Percentiles rank a stretch among this genome's conserved stretches.
Conservation (phyloP, 495 filamentous ascomycete genomes). For the Gamarada debralockiae region DNA sequence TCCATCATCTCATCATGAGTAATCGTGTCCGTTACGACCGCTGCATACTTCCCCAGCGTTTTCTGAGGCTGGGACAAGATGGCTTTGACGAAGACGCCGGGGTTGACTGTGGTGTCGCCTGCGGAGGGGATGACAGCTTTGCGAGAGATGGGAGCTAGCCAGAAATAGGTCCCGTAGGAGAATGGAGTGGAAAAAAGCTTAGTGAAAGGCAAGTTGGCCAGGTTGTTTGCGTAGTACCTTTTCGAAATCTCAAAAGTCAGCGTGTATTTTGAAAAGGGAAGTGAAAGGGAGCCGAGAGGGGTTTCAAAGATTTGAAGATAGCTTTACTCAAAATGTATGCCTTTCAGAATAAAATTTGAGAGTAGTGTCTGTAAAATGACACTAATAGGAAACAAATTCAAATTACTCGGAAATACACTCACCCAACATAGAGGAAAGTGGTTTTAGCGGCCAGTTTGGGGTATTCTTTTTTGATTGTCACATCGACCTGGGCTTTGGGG, state of each 20-base stretch:
- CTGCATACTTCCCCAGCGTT: not conserved
- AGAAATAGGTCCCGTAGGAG: not conserved
- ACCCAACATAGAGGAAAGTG: constrained; percentile 35
- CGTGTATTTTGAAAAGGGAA: too few relatives aligned
- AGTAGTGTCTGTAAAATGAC: too few relatives aligned
- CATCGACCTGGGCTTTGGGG: constrained; percentile 28
- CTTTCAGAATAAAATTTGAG: too few relatives aligned
- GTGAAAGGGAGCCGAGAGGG: too few relatives aligned
- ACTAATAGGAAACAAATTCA: too few relatives aligned
- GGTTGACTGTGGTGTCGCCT: not conserved
- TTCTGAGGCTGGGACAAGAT: not conserved
- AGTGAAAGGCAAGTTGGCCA: not conserved
- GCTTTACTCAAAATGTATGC: too few relatives aligned
- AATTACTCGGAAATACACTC: too few relatives aligned
- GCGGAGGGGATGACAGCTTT: not conserved
- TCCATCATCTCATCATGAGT: not conserved
- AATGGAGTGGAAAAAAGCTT: not conserved
- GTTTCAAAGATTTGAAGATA: too few relatives aligned
- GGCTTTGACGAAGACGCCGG: not conserved
- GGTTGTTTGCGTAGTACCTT: constrained; percentile 18
- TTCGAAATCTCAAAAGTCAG: too few relatives aligned
- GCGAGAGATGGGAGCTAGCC: not conserved
- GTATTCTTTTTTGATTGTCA: constrained; percentile 28
- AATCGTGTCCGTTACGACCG: not conserved
- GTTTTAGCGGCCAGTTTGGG: constrained; percentile 35